Evolutionary conservation across 345 rosid genomes (phyloP), one percentile per base, ranked within the genome.

Genomic region (Passiflora organensis): DNA sequence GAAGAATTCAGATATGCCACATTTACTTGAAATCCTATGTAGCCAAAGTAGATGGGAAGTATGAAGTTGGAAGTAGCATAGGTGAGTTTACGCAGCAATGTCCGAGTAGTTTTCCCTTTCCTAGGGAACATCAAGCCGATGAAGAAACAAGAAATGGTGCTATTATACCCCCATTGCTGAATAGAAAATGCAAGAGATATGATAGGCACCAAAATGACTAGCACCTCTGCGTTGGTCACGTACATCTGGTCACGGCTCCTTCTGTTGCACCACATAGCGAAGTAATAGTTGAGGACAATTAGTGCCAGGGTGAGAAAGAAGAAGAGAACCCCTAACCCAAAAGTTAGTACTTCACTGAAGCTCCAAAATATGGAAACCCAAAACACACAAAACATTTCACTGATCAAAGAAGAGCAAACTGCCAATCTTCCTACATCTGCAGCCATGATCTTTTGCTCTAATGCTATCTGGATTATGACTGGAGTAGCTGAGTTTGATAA

Each of bases 1-100:
- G 1, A 15, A 16, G 39, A 53, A 18, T 37, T 41, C 43, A 78
- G 21, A 17, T 55, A 57, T 0, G 5, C 19, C 1, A 69, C 56
- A 52, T 82, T 67, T 51, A 87, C 73, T 43, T 85, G 89, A 55
- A 87, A 87, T 18, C 95, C 98, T 4, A 80, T 69, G 56, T 78
- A 85, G 55, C 98, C 91, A 5, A 85, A 91, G 64, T 79, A 91
- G 6, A 88, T 73, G 2, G 98, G 98, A 18, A 91, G 85, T 13
- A 91, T 46, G 64, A 88, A 85, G 65, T 80, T 87, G 56, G 85
- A 68, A 28, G 86, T 78, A n/a, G 85, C 75, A 47, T 80, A 87
- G 43, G 76, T 69, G 59, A 91, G 76, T 56, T 82, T 82, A 15
- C 59, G 69, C 42, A 82, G 17, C 78, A 91, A 53, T 5, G 98